Conservation (phyloP, 805 yeast species). For the Saccharomycopsis sp. region DNA sequence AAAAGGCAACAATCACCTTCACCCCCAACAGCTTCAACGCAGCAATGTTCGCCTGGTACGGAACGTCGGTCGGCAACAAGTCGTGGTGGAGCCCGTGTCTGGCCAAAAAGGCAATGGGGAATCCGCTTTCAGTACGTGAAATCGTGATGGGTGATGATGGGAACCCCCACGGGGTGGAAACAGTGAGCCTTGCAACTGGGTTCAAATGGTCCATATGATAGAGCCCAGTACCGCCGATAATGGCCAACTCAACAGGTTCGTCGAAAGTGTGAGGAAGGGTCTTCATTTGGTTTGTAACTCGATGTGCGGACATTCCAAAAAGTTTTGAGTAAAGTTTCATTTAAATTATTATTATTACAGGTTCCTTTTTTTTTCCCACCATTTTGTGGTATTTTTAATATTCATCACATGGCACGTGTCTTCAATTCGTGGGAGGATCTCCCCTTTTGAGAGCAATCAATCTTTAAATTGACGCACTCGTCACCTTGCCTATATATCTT, state of each 20-base stretch:
- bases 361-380: too few species aligned
- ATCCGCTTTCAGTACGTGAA: slow-evolving; percentile 65
- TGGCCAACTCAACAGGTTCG: slow-evolving; percentile 70
- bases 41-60: slow-evolving; percentile 89
- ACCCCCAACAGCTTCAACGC: slow-evolving; percentile 86
- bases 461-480: too few species aligned
- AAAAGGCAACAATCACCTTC: slow-evolving; percentile 80
- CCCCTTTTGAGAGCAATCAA: too few species aligned
- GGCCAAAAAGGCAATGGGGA: slow-evolving; percentile 87
- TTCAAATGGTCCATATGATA: slow-evolving; percentile 74
- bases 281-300: slow-evolving; percentile 3
- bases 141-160: slow-evolving; percentile 93
- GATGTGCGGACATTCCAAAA: slow-evolving; percentile 3
- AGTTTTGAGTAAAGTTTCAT: too few species aligned
- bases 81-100: slow-evolving; percentile 92
- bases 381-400: too few species aligned
- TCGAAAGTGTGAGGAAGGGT: slow-evolving; percentile 43
- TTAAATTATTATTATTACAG: too few species aligned
- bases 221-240: slow-evolving; percentile 98
- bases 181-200: slow-evolving; percentile 75
- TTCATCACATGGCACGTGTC: too few species aligned
- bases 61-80: slow-evolving; percentile 84
- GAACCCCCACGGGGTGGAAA: slow-evolving; percentile 94
- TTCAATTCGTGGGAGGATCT: too few species aligned
- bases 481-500: too few species aligned